Evolutionary conservation across 345 rosid species (phyloP).

Genomic region (Excoecaria agallocha): DNA sequence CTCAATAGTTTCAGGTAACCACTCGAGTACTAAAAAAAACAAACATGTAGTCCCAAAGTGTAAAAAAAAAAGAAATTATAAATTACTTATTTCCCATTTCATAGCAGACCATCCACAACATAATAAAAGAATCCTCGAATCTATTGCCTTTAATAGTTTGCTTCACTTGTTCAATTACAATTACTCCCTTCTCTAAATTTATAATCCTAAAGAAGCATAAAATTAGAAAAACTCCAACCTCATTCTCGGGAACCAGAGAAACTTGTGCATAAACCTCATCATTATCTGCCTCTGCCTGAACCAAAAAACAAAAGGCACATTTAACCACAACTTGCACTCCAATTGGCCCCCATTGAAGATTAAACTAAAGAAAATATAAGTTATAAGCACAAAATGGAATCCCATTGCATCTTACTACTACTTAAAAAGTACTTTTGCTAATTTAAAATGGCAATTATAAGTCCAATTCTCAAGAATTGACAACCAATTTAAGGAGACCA

Average conservation of each 20-base stretch:
- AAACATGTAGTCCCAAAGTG: not conserved
- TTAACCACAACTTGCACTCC: slow-evolving; percentile 16
- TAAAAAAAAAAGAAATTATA: not conserved
- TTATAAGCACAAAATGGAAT: not conserved
- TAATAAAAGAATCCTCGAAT: not conserved
- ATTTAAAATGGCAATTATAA: slow-evolving; percentile 3
- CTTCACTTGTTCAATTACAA: slow-evolving; percentile 2
- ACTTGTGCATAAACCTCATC: slow-evolving; percentile 98
- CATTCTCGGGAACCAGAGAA: slow-evolving; percentile 67
- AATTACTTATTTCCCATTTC: not conserved
- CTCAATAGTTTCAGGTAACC: slow-evolving; percentile 2
- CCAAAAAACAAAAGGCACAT: slow-evolving; percentile 15
- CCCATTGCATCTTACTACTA: no score
- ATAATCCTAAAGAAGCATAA: not conserved
- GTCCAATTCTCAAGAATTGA: slow-evolving; percentile 9
- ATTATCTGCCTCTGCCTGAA: slow-evolving; percentile 81
- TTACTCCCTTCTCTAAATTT: not conserved
- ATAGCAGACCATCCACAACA: not conserved
- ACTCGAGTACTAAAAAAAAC: not conserved
- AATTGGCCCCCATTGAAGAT: not conserved
- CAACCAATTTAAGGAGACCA: not conserved
- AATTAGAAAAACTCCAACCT: slow-evolving; percentile 49
- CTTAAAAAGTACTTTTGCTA: not conserved
- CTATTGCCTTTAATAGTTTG: not conserved
- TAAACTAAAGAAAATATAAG: not conserved